phyloP scores from a whole-genome alignment of 805 yeast genomes.

The Pichia ethanolica region DNA sequence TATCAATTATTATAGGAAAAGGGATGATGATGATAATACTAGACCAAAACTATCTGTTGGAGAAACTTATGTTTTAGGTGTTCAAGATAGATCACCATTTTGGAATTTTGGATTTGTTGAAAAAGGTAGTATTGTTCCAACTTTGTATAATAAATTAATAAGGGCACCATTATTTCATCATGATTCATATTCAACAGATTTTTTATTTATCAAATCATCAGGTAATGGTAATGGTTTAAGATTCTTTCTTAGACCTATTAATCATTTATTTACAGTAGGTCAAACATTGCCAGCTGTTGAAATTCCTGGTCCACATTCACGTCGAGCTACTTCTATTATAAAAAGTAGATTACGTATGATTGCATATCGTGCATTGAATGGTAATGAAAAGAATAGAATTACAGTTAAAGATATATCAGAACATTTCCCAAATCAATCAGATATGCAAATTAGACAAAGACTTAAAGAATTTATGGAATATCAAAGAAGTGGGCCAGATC shows the following conservation, averaged over 20 bases:
- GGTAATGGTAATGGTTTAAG: constrained; percentile 67
- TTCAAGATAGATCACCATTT: constrained; percentile 92
- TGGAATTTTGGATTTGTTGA: constrained; percentile 98
- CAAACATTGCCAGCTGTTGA: constrained; percentile 90
- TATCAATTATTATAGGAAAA: constrained; percentile 87
- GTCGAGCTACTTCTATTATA: constrained; percentile 89
- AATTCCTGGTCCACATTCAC: constrained; percentile 95
- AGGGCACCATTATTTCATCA: constrained; percentile 93
- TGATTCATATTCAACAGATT: constrained; percentile 71
- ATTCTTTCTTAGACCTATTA: constrained; percentile 61
- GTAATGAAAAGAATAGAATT: constrained; percentile 63
- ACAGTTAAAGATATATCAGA: constrained; percentile 80
- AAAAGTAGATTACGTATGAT: constrained; percentile 91
- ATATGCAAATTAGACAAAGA: constrained; percentile 93
- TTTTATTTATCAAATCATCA: constrained; percentile 68
- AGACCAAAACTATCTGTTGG: constrained; percentile 88
- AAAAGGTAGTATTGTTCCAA: constrained; percentile 88
- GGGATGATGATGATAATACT: constrained; percentile 66
- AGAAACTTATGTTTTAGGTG: constrained; percentile 93
- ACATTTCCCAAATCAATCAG: constrained; percentile 95
- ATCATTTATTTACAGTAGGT: constrained; percentile 79
- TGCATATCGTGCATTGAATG: constrained; percentile 79
- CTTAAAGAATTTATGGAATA: constrained; percentile 97
- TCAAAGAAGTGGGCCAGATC: constrained; percentile 89
- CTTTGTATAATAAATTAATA: constrained; percentile 82